Conservation (phyloP, 495 filamentous ascomycete species). For the Penicillium parvum region DNA sequence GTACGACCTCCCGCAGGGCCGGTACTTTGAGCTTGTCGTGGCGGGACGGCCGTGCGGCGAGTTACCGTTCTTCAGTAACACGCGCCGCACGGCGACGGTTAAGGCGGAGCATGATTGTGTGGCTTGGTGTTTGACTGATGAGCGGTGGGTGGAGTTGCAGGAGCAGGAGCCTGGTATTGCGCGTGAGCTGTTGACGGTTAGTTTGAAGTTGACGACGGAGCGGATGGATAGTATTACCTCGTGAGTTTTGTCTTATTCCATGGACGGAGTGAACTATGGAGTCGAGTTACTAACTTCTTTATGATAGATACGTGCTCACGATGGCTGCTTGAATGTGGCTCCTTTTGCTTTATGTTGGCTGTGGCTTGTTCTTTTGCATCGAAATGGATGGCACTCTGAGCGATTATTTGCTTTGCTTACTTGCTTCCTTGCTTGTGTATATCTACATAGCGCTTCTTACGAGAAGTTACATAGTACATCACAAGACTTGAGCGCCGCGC, state of each 20-base stretch:
- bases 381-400: conserved; percentile 2
- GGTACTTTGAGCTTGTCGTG: conserved; percentile 85
- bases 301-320: conserved; percentile 31
- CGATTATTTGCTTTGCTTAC: not conserved
- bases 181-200: conserved; percentile 75
- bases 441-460: not conserved
- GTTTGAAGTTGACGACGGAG: conserved; percentile 83
- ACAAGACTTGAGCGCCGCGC: too few species aligned
- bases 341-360: not conserved
- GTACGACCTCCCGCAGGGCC: conserved; percentile 85
- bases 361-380: not conserved
- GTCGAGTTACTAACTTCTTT: conserved; percentile 1
- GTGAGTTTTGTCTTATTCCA: conserved; percentile 36
- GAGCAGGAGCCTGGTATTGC: conserved; percentile 68
- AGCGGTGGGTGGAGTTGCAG: conserved; percentile 67
- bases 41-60: conserved; percentile 95
- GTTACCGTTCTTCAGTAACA: conserved; percentile 91
- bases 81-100: conserved; percentile 79
- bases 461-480: too few species aligned
- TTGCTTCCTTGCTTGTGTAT: not conserved
- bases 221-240: conserved; percentile 86
- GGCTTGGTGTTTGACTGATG: conserved; percentile 70
- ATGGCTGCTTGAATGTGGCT: conserved; percentile 31
- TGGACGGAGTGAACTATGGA: not conserved
- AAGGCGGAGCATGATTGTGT: conserved; percentile 75